Evolutionary conservation across 495 filamentous ascomycete species (phyloP).

Genomic region (Neurospora sp.): DNA sequence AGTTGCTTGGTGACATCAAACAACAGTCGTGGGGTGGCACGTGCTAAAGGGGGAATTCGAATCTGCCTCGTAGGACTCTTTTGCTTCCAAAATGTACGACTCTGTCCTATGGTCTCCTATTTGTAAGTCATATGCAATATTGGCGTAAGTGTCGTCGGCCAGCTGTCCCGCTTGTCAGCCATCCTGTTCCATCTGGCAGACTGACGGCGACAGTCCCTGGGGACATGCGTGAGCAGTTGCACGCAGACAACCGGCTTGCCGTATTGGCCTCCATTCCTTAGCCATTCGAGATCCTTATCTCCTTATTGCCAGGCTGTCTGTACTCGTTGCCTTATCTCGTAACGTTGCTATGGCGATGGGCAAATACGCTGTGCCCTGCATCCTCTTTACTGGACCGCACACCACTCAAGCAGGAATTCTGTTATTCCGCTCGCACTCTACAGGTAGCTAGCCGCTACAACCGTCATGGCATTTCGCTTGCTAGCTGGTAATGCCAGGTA

Average conservation of each 20-base stretch:
- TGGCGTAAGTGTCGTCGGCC: background rate
- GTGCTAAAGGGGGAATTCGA: background rate
- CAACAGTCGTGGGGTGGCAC: background rate
- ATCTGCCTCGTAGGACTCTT: background rate
- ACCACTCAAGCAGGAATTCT: background rate
- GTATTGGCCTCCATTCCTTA: background rate
- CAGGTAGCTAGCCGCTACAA: background rate
- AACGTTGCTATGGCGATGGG: background rate
- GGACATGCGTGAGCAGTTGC: background rate
- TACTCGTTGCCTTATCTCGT: background rate
- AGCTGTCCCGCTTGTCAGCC: background rate
- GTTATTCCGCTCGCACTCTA: background rate
- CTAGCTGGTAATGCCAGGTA: background rate
- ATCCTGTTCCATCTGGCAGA: background rate
- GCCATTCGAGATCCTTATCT: background rate
- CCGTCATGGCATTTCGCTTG: background rate
- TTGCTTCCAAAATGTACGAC: background rate
- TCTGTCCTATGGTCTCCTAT: background rate
- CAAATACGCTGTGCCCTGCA: background rate
- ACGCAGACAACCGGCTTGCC: background rate
- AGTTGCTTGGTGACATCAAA: background rate
- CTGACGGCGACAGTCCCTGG: background rate
- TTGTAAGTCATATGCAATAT: background rate
- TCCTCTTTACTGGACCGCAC: background rate
- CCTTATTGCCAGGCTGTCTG: background rate